Base-by-base conservation (phyloP, 2,329 filamentous ascomycete genomes). In the Ophiostoma ulmi region DNA sequence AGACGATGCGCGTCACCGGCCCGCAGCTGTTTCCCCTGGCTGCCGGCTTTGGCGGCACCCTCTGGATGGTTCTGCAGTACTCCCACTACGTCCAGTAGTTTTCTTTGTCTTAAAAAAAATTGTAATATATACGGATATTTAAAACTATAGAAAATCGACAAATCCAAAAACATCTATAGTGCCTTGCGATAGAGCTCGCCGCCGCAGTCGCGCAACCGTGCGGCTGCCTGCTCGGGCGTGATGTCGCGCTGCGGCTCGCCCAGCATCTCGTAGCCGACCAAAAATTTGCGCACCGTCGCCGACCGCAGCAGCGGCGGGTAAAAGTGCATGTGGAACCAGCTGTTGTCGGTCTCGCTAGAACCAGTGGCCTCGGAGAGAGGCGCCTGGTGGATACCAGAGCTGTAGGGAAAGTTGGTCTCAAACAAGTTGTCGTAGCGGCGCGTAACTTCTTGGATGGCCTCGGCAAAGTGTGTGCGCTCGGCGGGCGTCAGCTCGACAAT, bases 181-280 rank as follows among this genome's bases (percentile, higher is more conserved):
- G 82, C 85, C 78, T 90, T 93, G 74, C 95, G 87, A 78, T 99
- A 98, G 73, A 99, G 81, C 78, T 92, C 88, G 20, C 93, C 93
- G 3, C 88, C 91, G 74, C 93, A 94, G 71, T 85, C 84, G 74
- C 91, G 87, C 72, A 99, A 82, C 68, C 88, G 88, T 36, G 88
- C 88, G 17, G 95, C 91, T 1, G 95, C 95, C 81, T 98, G 95
- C 80, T 99, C 95, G 0, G 95, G 94, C 0, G 95, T 99, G 76
- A 99, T 98, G 78, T 99, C 95, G 72, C 95, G 87, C 81, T 99
- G 95, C n/a, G 95, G 94, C 81, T 99, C 95, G 1, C 92, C 95
- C 87, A 99, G 88, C 81, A 99, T 86, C 81, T 99, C 95, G 78
- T 97, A 98, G 0, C 95, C 95, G 44, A 99, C 95, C 69, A 98